phyloP scores from a whole-genome alignment of 2,329 filamentous ascomycete species.

The Drechslerella coelobrocha region DNA sequence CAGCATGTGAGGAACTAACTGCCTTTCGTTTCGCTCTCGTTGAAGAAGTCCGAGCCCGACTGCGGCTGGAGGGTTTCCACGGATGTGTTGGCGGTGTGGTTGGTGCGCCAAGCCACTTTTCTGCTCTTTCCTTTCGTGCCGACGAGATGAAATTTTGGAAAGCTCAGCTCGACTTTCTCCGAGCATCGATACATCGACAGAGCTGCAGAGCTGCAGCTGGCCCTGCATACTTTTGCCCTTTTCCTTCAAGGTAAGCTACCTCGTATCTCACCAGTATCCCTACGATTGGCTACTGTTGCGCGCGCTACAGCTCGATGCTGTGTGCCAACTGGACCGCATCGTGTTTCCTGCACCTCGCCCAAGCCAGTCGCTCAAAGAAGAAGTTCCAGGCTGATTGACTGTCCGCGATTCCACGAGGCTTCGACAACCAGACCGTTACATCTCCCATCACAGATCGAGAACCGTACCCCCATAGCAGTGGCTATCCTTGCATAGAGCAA shows the following conservation, averaged over 20 bases:
- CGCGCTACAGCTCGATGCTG: background rate
- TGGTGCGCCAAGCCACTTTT: background rate
- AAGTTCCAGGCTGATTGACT: conserved; percentile 37
- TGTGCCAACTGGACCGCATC: background rate
- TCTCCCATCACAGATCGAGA: too few relatives aligned
- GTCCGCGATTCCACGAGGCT: background rate
- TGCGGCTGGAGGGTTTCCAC: background rate
- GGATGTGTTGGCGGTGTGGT: conserved; percentile 36
- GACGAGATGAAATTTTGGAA: too few relatives aligned
- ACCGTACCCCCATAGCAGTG: too few relatives aligned
- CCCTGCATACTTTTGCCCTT: too few relatives aligned
- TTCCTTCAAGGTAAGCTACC: too few relatives aligned
- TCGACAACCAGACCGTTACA: background rate
- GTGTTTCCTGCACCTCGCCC: conserved; percentile 23
- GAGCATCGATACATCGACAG: background rate
- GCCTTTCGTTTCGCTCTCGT: too few relatives aligned
- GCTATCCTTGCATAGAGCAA: too few relatives aligned
- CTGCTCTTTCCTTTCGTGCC: too few relatives aligned
- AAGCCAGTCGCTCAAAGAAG: conserved; percentile 22
- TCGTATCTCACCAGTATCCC: background rate
- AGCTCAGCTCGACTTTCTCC: background rate
- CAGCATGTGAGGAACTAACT: too few relatives aligned
- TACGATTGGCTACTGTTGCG: background rate
- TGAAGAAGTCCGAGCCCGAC: background rate
- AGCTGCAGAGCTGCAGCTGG: background rate